These are phyloP conservation scores for Fusarium torulosum DNA, from an alignment of 2,329 filamentous ascomycete genomes.

Conservation along the genomic window DNA sequence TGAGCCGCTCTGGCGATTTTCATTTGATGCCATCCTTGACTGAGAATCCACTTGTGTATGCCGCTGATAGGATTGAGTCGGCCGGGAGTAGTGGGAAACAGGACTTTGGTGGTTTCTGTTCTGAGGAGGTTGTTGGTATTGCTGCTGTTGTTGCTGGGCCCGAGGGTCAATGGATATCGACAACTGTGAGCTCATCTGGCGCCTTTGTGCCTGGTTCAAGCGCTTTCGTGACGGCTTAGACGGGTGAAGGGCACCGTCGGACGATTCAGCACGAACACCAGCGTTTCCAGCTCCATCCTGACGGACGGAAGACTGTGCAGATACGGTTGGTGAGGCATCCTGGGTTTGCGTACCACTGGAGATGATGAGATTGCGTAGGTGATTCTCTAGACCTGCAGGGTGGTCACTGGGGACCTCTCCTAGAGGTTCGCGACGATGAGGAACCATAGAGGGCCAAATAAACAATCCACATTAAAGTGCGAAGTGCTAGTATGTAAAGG, in stretches of 20 bases:
- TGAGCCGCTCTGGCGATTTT: constrained; percentile 30
- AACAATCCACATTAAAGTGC: no score
- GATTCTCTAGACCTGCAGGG: constrained; percentile 63
- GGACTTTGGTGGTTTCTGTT: constrained; percentile 50
- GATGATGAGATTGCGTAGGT: constrained; percentile 71
- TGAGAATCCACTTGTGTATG: constrained; percentile 43
- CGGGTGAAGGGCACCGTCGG: constrained; percentile 25
- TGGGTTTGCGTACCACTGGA: constrained; percentile 57
- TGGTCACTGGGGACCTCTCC: constrained; percentile 8
- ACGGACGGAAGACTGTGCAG: constrained; percentile 10
- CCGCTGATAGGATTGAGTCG: constrained; percentile 42
- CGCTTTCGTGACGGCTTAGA: constrained; percentile 61
- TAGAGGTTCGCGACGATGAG: constrained; percentile 19
- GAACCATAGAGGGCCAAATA: constrained; percentile 14
- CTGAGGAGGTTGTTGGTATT: constrained; percentile 40
- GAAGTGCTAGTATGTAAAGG: background rate
- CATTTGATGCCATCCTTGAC: constrained; percentile 28
- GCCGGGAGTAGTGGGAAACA: constrained; percentile 46
- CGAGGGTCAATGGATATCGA: constrained; percentile 67
- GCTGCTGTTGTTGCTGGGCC: constrained; percentile 42
- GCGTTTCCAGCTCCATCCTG: background rate
- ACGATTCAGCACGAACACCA: background rate
- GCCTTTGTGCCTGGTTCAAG: constrained; percentile 72
- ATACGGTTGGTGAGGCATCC: constrained; percentile 14
- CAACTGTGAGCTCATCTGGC: constrained; percentile 71